Conservation (phyloP, 192 early-diverging fungal genomes). For the Ambispora gerdemannii region DNA sequence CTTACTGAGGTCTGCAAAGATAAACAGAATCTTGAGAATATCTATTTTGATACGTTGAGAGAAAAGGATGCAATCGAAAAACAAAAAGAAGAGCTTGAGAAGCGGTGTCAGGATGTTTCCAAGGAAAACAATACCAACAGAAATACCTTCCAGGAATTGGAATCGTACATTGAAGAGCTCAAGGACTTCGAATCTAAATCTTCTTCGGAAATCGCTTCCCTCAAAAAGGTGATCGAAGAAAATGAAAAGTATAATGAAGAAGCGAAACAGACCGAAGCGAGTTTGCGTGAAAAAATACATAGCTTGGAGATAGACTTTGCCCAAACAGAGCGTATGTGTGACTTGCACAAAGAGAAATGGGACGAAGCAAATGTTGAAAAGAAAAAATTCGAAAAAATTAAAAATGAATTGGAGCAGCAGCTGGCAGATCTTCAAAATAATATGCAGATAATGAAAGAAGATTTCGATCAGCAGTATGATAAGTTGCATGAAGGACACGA, state of each 20-base stretch:
- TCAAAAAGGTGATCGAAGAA: conserved; percentile 32
- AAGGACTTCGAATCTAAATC: conserved; percentile 32
- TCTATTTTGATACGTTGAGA: not conserved
- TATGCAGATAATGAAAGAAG: no score
- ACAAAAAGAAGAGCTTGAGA: not conserved
- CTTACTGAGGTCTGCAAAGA: not conserved
- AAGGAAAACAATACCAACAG: not conserved
- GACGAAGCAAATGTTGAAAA: not conserved
- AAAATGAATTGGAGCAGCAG: conserved; percentile 36
- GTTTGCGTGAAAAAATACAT: conserved; percentile 4
- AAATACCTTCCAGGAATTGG: not conserved
- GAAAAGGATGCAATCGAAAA: not conserved
- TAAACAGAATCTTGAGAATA: not conserved
- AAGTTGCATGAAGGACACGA: no score
- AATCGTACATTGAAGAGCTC: not conserved
- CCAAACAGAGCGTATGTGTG: conserved; percentile 21
- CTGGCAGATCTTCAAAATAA: no score
- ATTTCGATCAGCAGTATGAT: no score
- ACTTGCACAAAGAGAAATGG: conserved; percentile 10
- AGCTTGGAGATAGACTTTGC: conserved; percentile 10
- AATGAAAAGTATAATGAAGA: not conserved
- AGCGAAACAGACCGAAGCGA: conserved; percentile 4
- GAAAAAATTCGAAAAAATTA: not conserved
- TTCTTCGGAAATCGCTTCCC: no score
- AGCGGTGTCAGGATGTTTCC: not conserved